These are phyloP conservation scores for Fusarium kyushuense DNA, from an alignment of 2,329 filamentous ascomycete genomes.

Conservation along the genomic window DNA sequence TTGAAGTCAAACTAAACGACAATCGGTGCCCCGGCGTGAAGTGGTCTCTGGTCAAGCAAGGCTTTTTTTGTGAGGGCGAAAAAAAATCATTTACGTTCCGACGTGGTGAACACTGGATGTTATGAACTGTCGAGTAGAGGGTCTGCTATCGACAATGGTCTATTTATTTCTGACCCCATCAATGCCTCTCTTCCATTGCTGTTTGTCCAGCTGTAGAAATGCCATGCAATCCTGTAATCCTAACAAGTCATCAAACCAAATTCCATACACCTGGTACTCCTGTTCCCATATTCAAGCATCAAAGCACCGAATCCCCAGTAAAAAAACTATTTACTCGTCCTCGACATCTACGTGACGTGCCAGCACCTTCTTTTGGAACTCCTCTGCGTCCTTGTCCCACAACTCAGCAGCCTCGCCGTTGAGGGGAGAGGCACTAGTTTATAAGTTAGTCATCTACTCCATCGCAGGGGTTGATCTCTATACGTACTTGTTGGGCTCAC, in stretches of 20 bases:
- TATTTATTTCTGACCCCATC: slow-evolving; percentile 43
- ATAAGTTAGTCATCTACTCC: slow-evolving; percentile 37
- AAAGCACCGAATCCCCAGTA: slow-evolving; percentile 35
- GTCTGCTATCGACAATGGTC: slow-evolving; percentile 47
- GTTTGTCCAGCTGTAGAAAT: slow-evolving; percentile 41
- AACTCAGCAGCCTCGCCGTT: slow-evolving; percentile 97
- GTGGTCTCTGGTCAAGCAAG: slow-evolving; percentile 41
- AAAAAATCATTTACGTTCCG: slow-evolving; percentile 43
- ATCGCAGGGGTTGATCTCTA: not conserved
- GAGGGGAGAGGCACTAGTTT: slow-evolving; percentile 82
- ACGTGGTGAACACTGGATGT: slow-evolving; percentile 41
- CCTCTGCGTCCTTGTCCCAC: slow-evolving; percentile 88
- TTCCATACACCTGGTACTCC: slow-evolving; percentile 57
- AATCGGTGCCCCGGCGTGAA: slow-evolving; percentile 49
- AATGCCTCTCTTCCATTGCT: slow-evolving; percentile 35
- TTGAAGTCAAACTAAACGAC: slow-evolving; percentile 45
- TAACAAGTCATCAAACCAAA: slow-evolving; percentile 50
- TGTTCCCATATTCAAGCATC: slow-evolving; percentile 53
- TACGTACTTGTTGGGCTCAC: slow-evolving; percentile 96
- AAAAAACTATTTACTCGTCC: slow-evolving; percentile 62
- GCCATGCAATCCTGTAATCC: slow-evolving; percentile 52
- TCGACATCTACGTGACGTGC: slow-evolving; percentile 73
- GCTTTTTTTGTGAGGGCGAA: slow-evolving; percentile 39
- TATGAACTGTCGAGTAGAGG: slow-evolving; percentile 46
- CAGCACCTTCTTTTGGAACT: slow-evolving; percentile 84